Conservation (phyloP, 1,139 yeast species). For the Diutina rugosa region DNA sequence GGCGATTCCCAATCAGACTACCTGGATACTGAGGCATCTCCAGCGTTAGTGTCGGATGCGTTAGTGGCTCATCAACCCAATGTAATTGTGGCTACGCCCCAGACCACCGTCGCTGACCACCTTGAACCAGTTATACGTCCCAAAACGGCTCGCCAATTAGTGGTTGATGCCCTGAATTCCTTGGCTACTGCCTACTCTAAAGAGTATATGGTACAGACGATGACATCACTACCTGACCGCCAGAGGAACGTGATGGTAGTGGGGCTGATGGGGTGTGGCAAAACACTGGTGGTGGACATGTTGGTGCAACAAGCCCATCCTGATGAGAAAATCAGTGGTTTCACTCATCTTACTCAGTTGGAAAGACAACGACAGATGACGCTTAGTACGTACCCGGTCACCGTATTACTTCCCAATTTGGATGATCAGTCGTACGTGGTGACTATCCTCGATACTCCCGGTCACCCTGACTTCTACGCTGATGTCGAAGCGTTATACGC, state of each 20-base stretch:
- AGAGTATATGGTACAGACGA: slow-evolving; percentile 40
- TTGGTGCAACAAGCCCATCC: slow-evolving; percentile 54
- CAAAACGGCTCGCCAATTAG: not conserved
- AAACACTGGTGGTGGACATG: slow-evolving; percentile 67
- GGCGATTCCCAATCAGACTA: slow-evolving; percentile 33
- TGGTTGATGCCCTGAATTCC: not conserved
- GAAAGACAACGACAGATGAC: slow-evolving; percentile 66
- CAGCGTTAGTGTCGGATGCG: not conserved
- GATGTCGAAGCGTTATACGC: slow-evolving; percentile 50
- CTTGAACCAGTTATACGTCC: not conserved
- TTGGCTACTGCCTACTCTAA: slow-evolving; percentile 31
- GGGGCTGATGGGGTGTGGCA: slow-evolving; percentile 84
- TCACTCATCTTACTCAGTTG: slow-evolving; percentile 49
- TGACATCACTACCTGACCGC: slow-evolving; percentile 43
- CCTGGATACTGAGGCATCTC: slow-evolving; percentile 10
- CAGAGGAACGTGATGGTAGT: slow-evolving; percentile 67
- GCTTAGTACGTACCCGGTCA: slow-evolving; percentile 48
- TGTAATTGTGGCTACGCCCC: not conserved
- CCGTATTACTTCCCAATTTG: slow-evolving; percentile 46
- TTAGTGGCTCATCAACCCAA: not conserved
- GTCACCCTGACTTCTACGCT: slow-evolving; percentile 75
- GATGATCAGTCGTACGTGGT: slow-evolving; percentile 43
- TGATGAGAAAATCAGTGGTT: slow-evolving; percentile 4
- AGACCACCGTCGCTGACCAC: not conserved
- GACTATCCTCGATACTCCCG: slow-evolving; percentile 79